Percentiles rank a stretch among this genome's conserved stretches.
Evolutionary conservation across 495 filamentous ascomycete genomes (phyloP).

Genomic region (Chaetomium cochliodes): DNA sequence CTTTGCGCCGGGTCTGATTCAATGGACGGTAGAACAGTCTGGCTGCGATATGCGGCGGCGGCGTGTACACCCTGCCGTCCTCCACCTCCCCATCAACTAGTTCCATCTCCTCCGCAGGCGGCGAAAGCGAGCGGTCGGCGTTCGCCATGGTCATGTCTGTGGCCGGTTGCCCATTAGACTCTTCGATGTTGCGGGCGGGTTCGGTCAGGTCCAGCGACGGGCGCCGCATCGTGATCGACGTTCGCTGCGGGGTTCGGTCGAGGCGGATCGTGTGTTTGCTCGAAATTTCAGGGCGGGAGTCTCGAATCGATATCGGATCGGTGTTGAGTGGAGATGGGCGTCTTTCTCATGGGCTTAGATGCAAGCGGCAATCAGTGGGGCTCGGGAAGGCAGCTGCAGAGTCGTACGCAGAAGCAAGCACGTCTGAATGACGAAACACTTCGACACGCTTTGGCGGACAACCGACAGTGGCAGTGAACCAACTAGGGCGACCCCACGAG

Average conservation of each 20-base stretch:
- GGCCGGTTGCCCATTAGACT: constrained; percentile 42
- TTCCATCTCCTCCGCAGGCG: constrained; percentile 40
- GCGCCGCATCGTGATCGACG: constrained; percentile 41
- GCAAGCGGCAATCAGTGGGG: neutral
- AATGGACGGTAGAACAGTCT: constrained; percentile 70
- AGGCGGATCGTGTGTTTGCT: neutral
- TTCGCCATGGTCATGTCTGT: constrained; percentile 34
- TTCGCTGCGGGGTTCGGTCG: constrained; percentile 2
- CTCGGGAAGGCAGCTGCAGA: neutral
- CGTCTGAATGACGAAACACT: neutral
- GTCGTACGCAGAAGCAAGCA: neutral
- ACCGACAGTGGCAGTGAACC: too few species aligned
- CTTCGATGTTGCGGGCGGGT: constrained; percentile 46
- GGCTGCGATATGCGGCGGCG: constrained; percentile 81
- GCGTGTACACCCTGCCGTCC: constrained; percentile 52
- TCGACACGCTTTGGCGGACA: neutral
- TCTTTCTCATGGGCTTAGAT: constrained; percentile 19
- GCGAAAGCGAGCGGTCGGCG: constrained; percentile 38
- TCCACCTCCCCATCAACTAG: constrained; percentile 29
- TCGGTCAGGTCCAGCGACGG: constrained; percentile 46
- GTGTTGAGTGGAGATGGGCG: constrained; percentile 9
- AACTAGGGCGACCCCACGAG: neutral
- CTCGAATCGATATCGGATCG: constrained; percentile 10
- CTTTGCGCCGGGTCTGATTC: constrained; percentile 68
- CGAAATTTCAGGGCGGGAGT: constrained; percentile 6